Percentiles rank a stretch among this genome's conserved stretches.
Evolutionary conservation across 108 stramenopile genomes (phyloP).

Genomic region (Hondaea fermentalgiana): DNA sequence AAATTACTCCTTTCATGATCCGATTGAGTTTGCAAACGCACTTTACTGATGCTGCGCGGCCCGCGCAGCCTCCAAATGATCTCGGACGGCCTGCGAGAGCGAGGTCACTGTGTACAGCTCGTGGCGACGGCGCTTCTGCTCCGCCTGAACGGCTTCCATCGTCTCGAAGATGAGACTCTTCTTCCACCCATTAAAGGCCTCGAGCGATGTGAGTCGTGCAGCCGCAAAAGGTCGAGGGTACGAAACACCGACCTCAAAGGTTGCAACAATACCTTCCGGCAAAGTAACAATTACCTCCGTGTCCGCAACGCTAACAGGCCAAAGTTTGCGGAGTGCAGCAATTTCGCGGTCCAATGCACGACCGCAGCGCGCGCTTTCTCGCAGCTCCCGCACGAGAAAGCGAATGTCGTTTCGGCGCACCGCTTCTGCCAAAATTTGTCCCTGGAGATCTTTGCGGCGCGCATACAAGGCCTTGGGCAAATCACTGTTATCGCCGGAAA

Average conservation of each 20-base stretch:
- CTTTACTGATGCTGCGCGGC: neutral
- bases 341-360: neutral
- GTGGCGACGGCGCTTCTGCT: neutral
- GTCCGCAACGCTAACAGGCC: neutral
- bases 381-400: slow-evolving; percentile 7
- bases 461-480: neutral
- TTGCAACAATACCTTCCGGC: neutral
- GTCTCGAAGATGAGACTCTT: neutral
- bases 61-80: neutral
- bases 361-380: neutral
- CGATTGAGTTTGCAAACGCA: neutral
- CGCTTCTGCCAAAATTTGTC: neutral
- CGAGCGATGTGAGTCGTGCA: neutral
- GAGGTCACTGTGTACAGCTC: neutral
- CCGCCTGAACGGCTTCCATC: neutral
- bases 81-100: neutral
- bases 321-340: neutral
- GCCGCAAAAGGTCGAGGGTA: neutral
- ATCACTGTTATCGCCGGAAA: neutral
- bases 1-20: no score
- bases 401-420: neutral
- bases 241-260: neutral
- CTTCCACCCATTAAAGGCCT: slow-evolving; percentile 9
- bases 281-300: neutral
- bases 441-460: neutral